A percentile compares a stretch with the other conserved stretches of the same genome.
These are phyloP conservation scores for Mortierella sp. DNA, from an alignment of 371 early-diverging fungal species.

Conservation along the genomic window DNA sequence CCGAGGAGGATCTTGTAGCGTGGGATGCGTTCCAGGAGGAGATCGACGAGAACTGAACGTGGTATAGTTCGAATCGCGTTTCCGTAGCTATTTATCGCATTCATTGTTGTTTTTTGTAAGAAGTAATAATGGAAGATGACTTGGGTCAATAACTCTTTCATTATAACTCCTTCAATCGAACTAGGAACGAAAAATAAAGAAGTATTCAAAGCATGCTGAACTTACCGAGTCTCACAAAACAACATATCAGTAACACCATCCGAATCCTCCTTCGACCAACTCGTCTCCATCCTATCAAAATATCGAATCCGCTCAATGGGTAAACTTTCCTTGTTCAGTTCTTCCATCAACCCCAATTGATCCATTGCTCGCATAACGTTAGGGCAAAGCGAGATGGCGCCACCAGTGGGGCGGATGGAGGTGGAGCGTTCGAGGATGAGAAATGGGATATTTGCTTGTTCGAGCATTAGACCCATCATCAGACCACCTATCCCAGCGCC, in stretches of 20 bases:
- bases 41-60: background rate
- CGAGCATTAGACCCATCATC: constrained; percentile 24
- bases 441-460: constrained; percentile 18
- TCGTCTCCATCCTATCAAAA: constrained; percentile 7
- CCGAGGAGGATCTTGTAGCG: constrained; percentile 15
- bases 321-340: background rate
- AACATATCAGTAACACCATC: constrained; percentile 18
- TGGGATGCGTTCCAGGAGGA: constrained; percentile 3
- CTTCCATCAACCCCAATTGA: constrained; percentile 21
- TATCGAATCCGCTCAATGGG: constrained; percentile 13
- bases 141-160: background rate
- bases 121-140: background rate
- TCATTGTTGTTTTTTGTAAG: background rate
- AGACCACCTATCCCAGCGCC: constrained; percentile 30
- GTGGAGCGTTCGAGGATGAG: constrained; percentile 17
- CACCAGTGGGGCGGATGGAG: background rate
- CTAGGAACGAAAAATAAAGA: background rate
- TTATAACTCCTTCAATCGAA: background rate
- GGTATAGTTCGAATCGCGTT: constrained; percentile 18
- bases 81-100: constrained; percentile 9
- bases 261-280: background rate
- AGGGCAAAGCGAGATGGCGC: constrained; percentile 27
- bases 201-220: too few species aligned
- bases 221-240: constrained; percentile 29
- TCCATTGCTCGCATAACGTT: constrained; percentile 17